Conservation (phyloP, 768 basidiomycete genomes). For the Naematelia aurantialba region DNA sequence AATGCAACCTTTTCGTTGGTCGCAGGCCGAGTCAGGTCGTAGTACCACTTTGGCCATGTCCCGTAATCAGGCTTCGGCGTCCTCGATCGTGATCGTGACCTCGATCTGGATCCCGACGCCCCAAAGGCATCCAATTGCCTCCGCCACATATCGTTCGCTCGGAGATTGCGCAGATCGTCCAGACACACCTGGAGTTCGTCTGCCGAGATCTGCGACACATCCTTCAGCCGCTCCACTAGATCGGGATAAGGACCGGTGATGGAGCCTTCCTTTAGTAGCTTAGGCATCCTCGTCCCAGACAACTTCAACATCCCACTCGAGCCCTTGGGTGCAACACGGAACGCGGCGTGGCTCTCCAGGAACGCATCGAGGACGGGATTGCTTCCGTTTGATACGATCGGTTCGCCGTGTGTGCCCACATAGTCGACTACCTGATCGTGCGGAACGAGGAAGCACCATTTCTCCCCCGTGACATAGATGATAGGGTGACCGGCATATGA, state of each 20-base stretch:
- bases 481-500: conserved; percentile 64
- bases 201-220: conserved; percentile 4
- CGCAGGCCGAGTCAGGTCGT: conserved; percentile 60
- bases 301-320: conserved; percentile 26
- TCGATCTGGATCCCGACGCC: conserved; percentile 2
- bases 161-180: conserved; percentile 20
- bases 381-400: conserved; percentile 25
- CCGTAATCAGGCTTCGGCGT: conserved; percentile 16
- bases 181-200: conserved; percentile 21
- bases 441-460: conserved; percentile 58
- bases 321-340: conserved; percentile 23
- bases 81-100: background rate
- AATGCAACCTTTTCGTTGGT: conserved; percentile 25
- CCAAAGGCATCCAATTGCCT: conserved; percentile 34
- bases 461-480: conserved; percentile 56
- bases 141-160: conserved; percentile 24
- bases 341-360: conserved; percentile 23
- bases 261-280: conserved; percentile 19
- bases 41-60: conserved; percentile 96
- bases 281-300: conserved; percentile 26
- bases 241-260: conserved; percentile 27
- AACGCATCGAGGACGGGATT: conserved; percentile 20
- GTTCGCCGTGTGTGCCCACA: conserved; percentile 26
- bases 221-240: conserved; percentile 11
- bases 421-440: conserved; percentile 13